Evolutionary conservation across 2,329 filamentous ascomycete genomes (phyloP).

Genomic region (Orbilia oligospora): DNA sequence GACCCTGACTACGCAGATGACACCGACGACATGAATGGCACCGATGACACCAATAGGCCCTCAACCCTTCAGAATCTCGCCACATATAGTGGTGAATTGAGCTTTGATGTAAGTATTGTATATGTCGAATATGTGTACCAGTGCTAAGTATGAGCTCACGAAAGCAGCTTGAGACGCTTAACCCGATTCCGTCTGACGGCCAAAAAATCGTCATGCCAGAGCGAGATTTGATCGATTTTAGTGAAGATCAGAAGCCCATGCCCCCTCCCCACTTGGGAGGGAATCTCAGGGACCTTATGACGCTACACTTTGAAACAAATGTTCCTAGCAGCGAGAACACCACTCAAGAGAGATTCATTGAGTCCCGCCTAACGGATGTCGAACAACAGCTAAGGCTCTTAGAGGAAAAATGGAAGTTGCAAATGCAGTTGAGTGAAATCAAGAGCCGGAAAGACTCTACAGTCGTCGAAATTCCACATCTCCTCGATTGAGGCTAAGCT

Average conservation of each 20-base stretch:
- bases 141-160: background rate
- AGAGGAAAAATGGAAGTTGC: background rate
- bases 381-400: background rate
- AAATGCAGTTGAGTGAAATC: background rate
- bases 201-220: background rate
- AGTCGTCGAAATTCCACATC: too few species aligned
- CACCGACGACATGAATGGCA: background rate
- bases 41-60: too few species aligned
- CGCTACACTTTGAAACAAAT: background rate
- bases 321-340: too few species aligned
- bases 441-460: background rate
- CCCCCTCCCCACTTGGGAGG: background rate
- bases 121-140: too few species aligned
- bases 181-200: background rate
- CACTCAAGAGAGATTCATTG: background rate
- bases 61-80: too few species aligned
- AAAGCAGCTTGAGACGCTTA: too few species aligned
- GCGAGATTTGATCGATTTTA: background rate
- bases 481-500: constrained; percentile 2
- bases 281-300: too few species aligned
- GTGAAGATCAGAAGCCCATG: background rate
- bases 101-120: background rate
- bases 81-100: background rate
- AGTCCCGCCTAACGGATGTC: background rate
- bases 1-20: background rate